These are phyloP conservation scores for Candida tunisiensis DNA, from an alignment of 1,139 yeast species.

Conservation along the genomic window DNA sequence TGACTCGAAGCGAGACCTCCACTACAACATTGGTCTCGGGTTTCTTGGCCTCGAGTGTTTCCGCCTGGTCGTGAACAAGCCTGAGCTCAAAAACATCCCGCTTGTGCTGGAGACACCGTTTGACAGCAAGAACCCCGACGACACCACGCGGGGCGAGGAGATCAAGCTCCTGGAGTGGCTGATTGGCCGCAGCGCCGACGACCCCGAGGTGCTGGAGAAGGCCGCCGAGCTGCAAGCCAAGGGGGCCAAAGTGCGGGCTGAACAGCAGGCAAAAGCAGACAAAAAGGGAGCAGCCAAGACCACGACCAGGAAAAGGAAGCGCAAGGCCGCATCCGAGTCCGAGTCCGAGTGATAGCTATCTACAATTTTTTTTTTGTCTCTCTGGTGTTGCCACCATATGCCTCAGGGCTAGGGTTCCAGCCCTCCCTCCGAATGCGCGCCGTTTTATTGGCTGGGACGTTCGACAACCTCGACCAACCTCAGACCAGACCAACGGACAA, in stretches of 20 bases:
- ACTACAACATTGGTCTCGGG: constrained; percentile 80
- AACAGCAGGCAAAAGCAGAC: constrained; percentile 1
- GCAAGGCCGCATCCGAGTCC: too few species aligned
- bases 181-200: constrained; percentile 34
- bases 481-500: too few species aligned
- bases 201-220: constrained; percentile 36
- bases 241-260: constrained; percentile 18
- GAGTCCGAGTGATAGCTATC: too few species aligned
- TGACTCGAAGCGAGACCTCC: constrained; percentile 82
- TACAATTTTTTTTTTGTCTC: too few species aligned
- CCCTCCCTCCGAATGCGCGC: too few species aligned
- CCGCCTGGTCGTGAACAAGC: constrained; percentile 55
- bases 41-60: constrained; percentile 78
- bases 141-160: constrained; percentile 53
- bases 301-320: too few species aligned
- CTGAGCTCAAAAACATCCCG: constrained; percentile 48
- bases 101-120: constrained; percentile 84
- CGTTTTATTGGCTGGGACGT: too few species aligned
- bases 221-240: constrained; percentile 29
- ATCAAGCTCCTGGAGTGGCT: constrained; percentile 54
- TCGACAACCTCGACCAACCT: too few species aligned
- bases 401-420: too few species aligned
- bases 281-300: too few species aligned
- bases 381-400: too few species aligned
- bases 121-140: constrained; percentile 27